A percentile compares a stretch with the other conserved stretches of the same genome.
phyloP scores from a whole-genome alignment of 768 basidiomycete species.

The Boletus subcaerulescens region DNA sequence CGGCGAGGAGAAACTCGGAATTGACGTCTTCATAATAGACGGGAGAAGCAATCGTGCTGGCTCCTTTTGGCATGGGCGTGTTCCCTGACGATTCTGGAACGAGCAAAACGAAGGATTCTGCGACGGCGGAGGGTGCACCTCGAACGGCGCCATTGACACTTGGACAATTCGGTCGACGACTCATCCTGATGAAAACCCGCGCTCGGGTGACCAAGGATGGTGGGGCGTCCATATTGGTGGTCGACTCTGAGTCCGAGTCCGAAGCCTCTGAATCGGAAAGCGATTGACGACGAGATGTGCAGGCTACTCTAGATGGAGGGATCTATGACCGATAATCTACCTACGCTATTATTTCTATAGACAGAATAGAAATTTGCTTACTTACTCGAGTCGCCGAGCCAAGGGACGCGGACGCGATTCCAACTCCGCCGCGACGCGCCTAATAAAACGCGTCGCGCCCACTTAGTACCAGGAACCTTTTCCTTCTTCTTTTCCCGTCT shows the following conservation, averaged over 20 bases:
- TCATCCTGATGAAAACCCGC: slow-evolving; percentile 55
- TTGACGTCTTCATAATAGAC: slow-evolving; percentile 40
- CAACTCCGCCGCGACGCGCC: slow-evolving; percentile 19
- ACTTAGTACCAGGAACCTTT: too few species aligned
- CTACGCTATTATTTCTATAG: neutral
- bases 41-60: slow-evolving; percentile 62
- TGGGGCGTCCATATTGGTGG: slow-evolving; percentile 51
- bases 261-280: neutral
- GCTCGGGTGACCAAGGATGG: slow-evolving; percentile 57
- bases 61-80: slow-evolving; percentile 53
- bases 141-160: slow-evolving; percentile 21
- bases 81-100: slow-evolving; percentile 24
- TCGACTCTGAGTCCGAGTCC: slow-evolving; percentile 9
- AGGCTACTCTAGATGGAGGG: too few species aligned
- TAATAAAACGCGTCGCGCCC: slow-evolving; percentile 15
- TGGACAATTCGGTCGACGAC: slow-evolving; percentile 51
- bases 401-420: neutral
- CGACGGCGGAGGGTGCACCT: neutral
- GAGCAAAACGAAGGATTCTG: neutral
- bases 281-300: neutral
- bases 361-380: neutral
- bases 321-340: neutral
- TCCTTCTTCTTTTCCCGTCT: neutral
- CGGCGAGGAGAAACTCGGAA: neutral
- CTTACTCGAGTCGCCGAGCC: too few species aligned